These are phyloP conservation scores for Barnettozyma populi DNA, from an alignment of 805 yeast genomes.

Conservation along the genomic window DNA sequence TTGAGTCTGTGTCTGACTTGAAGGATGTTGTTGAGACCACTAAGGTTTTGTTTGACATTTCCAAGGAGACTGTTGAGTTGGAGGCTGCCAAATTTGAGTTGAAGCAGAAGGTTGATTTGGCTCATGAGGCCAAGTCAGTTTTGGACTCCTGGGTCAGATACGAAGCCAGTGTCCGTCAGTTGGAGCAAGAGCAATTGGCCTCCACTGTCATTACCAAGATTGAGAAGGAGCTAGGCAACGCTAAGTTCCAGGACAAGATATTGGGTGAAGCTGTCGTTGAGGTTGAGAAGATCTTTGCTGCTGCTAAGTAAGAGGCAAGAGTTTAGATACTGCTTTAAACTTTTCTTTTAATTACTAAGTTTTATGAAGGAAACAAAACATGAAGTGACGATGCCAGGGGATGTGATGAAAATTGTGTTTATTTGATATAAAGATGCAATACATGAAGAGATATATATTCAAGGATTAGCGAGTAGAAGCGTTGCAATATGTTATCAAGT, in stretches of 20 bases:
- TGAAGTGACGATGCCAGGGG: not conserved
- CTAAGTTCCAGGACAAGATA: constrained; percentile 90
- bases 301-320: constrained; percentile 18
- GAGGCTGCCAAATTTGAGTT: constrained; percentile 93
- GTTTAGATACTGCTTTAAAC: not conserved
- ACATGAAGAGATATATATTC: not conserved
- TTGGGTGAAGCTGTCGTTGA: constrained; percentile 90
- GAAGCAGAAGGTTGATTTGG: constrained; percentile 84
- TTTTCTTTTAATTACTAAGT: not conserved
- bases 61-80: constrained; percentile 93
- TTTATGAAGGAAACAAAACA: not conserved
- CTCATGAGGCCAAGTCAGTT: constrained; percentile 87
- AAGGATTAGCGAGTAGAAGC: not conserved
- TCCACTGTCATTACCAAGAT: constrained; percentile 83
- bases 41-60: constrained; percentile 84
- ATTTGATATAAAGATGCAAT: constrained; percentile 1
- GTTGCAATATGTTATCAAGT: too few species aligned
- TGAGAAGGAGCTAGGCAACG: constrained; percentile 73
- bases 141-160: constrained; percentile 99
- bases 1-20: constrained; percentile 79
- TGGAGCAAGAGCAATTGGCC: constrained; percentile 90
- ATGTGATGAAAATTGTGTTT: not conserved
- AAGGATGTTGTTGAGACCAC: constrained; percentile 91
- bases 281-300: constrained; percentile 76
- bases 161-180: constrained; percentile 93